Conservation (phyloP, 1,139 yeast genomes). For the Diutina rugosa region DNA sequence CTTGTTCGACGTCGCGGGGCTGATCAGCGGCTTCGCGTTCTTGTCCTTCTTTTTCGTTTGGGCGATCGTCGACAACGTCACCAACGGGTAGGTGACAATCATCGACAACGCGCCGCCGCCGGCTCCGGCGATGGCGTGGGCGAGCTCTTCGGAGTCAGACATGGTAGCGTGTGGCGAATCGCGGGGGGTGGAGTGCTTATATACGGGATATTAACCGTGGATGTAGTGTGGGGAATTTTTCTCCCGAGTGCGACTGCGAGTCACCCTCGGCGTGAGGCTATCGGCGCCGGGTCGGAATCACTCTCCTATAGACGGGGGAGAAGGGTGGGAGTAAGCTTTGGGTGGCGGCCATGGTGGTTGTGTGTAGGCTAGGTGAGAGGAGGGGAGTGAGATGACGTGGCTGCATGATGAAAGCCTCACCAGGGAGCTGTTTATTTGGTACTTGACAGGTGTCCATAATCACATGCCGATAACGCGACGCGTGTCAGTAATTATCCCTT, state of each 20-base stretch:
- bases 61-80: constrained; percentile 72
- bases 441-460: background rate
- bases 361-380: too few relatives aligned
- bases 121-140: constrained; percentile 89
- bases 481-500: background rate
- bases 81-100: constrained; percentile 77
- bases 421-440: too few relatives aligned
- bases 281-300: background rate
- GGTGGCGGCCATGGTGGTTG: too few relatives aligned
- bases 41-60: constrained; percentile 45
- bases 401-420: too few relatives aligned
- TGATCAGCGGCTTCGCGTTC: constrained; percentile 8
- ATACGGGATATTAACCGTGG: constrained; percentile 1
- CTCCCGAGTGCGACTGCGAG: background rate
- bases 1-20: constrained; percentile 9
- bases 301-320: background rate
- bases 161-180: constrained; percentile 6
- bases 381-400: too few relatives aligned
- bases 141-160: constrained; percentile 39
- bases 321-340: too few relatives aligned
- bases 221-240: background rate
- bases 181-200: background rate
- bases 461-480: background rate
- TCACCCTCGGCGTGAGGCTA: background rate
- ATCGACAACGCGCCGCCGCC: constrained; percentile 85